Evolutionary conservation across 805 yeast genomes (phyloP), one percentile per base, ranked within the genome.

Genomic region (Ogataea saltuana): DNA sequence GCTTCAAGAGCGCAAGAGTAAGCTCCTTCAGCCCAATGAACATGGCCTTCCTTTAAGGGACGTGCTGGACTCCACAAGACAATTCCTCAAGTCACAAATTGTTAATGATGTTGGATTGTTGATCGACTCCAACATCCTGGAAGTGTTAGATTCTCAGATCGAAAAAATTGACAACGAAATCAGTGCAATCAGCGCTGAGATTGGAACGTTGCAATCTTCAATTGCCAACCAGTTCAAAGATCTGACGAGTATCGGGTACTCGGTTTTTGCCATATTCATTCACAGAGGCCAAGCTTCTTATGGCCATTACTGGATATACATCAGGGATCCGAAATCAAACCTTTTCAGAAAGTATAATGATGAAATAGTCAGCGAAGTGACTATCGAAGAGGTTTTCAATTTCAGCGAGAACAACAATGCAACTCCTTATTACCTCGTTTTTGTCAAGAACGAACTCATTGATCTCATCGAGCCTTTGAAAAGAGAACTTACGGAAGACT

Each of bases 241-340:
- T 6, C 77, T 85, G 65, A 75, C 72, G 39, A 65, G 72, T 37
- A 74, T 83, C 21, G 95, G 90, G 0, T 93, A 91, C 64, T 74
- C 86, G 0, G 72, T 93, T 10, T 91, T 90, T 68, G 95, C 98
- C 0, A 82, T 91, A 6, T 93, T 93, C 59, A 88, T 93, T 36
- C 99, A 93, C 63, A 72, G 97, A 39, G 99, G 99, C 6, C 95
- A 89, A 56, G 98, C 97, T 0, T 82, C 88, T 39, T 91, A 87
- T 59, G 99, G 99, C 2, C 99, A 93, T 64, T 93, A 93, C 64
- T 93, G 98, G 97, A 78, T 91, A 13, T 93, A 91, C 60, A 90
- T 93, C 49, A 80, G 78, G 46, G 98, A 93, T 63, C 78, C 81
- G 3, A 74, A 74, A 49, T 71, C 74, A 15, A 74, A 77, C 21